phyloP scores from a whole-genome alignment of 2,329 filamentous ascomycete genomes.

The Chaetomium globosum region DNA sequence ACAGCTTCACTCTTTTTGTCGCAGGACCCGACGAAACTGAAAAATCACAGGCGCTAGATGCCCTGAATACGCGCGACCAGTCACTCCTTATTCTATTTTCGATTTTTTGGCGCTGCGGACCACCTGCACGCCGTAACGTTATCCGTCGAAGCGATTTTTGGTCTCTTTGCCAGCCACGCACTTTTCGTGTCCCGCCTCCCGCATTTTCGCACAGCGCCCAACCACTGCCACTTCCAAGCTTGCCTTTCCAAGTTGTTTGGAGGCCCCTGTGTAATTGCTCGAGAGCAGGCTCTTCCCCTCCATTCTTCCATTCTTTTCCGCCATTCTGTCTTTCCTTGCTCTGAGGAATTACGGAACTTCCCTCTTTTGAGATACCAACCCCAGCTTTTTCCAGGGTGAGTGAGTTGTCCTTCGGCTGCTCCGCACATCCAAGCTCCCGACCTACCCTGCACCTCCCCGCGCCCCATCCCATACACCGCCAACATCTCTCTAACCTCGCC shows the following conservation, averaged over 20 bases:
- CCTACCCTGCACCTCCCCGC: slow-evolving; percentile 4
- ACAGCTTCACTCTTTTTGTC: slow-evolving; percentile 32
- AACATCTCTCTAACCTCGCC: slow-evolving; percentile 26
- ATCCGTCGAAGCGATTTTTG: slow-evolving; percentile 30
- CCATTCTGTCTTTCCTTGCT: slow-evolving; percentile 22
- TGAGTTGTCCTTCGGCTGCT: slow-evolving; percentile 13
- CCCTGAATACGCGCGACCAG: slow-evolving; percentile 24
- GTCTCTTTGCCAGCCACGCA: slow-evolving; percentile 30
- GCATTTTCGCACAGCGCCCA: slow-evolving; percentile 28
- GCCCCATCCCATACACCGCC: slow-evolving; percentile 16
- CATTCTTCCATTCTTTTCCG: slow-evolving; percentile 30
- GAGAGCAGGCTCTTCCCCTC: slow-evolving; percentile 31
- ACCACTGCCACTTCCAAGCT: slow-evolving; percentile 26
- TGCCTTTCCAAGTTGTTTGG: slow-evolving; percentile 21
- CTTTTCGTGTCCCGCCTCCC: slow-evolving; percentile 32
- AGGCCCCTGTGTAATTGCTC: slow-evolving; percentile 23
- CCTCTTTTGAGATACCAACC: slow-evolving; percentile 18
- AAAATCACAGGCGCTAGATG: slow-evolving; percentile 25
- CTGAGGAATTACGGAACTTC: slow-evolving; percentile 29
- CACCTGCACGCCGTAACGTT: slow-evolving; percentile 13
- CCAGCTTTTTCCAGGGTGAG: slow-evolving; percentile 32
- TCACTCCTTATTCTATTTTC: slow-evolving; percentile 24
- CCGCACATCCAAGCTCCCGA: slow-evolving; percentile 14
- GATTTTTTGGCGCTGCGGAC: slow-evolving; percentile 16
- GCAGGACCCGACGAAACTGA: slow-evolving; percentile 34